These are phyloP conservation scores for Saccharomycopsis olivae DNA, from an alignment of 805 yeast species.

Conservation along the genomic window DNA sequence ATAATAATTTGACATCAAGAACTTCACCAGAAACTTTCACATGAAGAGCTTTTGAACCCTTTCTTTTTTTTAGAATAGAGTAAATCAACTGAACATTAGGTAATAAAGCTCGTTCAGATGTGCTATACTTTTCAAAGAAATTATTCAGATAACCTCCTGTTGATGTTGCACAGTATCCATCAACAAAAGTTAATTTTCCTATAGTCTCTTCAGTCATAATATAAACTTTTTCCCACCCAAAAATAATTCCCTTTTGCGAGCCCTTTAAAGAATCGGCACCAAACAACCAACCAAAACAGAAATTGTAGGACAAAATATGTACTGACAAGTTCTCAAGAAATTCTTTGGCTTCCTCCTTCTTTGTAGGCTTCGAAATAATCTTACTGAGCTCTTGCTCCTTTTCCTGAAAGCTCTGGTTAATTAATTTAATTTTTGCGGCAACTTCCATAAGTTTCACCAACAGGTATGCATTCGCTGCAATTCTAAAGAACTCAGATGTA, in stretches of 20 bases:
- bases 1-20: conserved; percentile 52
- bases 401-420: background rate
- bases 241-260: conserved; percentile 31
- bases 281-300: conserved; percentile 75
- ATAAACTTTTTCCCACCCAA: conserved; percentile 68
- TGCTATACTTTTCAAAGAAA: conserved; percentile 39
- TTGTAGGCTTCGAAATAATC: conserved; percentile 19
- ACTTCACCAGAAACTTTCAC: conserved; percentile 55
- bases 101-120: conserved; percentile 52
- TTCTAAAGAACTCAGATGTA: conserved; percentile 46
- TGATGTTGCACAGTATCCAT: conserved; percentile 64
- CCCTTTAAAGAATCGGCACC: conserved; percentile 23
- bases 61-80: conserved; percentile 23
- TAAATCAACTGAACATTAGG: conserved; percentile 58
- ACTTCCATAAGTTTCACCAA: conserved; percentile 31
- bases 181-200: conserved; percentile 60
- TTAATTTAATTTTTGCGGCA: background rate
- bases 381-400: background rate
- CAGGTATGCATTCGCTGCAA: conserved; percentile 45
- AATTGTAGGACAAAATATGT: conserved; percentile 49
- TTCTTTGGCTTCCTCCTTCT: conserved; percentile 12
- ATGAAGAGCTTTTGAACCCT: conserved; percentile 29
- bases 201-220: conserved; percentile 48
- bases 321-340: conserved; percentile 34
- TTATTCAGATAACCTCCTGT: conserved; percentile 43